Base-by-base conservation (phyloP, 2,329 filamentous ascomycete genomes). In the Alternaria infectoria region DNA sequence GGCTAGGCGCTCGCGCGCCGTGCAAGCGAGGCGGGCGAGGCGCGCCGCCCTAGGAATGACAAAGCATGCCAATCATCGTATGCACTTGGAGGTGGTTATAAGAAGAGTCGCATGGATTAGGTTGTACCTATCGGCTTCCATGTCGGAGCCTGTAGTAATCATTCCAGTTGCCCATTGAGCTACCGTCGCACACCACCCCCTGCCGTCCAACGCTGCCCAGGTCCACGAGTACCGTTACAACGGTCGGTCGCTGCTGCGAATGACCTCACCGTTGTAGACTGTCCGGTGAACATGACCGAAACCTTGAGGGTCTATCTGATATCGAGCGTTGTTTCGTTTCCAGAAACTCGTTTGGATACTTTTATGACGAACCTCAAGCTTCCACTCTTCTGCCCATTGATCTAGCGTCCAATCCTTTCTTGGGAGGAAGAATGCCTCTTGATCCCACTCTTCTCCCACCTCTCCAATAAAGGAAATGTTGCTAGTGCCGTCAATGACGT, bases 301-400 rank as follows among this genome's bases (percentile, higher is more conserved):
- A 2, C 43, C 43, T 45, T 2, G 43, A 45, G 19, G 43, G n/a
- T 45, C 17, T 45, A 21, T 13, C 1, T 45, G 43, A 12, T 45
- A 45, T 3, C 43, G 2, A 19, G 43, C 19, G 2, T 21, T 45
- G 2, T 0, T 2, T 2, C 19, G 43, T 2, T 13, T 45, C 43
- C 19, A 44, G 2, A 3, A 11, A 19, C 6, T 3, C 0, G n/a
- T 19, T 2, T 1, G 0, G 2, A 43, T 19, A 0, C 3, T 2
- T 19, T 43, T 43, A 5, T 11, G 2, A 1, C 10, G 2, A 32
- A 36, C 12, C 13, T 21, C 23, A 13, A 9, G 1, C 2, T 19
- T 10, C 25, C 15, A 47, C 45, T 49, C 45, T n/a, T 49, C 3
- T 5, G 0, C 8, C 49, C 49, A 52, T 10, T 52, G 1, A 2